These are phyloP conservation scores for Didymella pinodella DNA, from an alignment of 2,329 filamentous ascomycete genomes.

Conservation along the genomic window DNA sequence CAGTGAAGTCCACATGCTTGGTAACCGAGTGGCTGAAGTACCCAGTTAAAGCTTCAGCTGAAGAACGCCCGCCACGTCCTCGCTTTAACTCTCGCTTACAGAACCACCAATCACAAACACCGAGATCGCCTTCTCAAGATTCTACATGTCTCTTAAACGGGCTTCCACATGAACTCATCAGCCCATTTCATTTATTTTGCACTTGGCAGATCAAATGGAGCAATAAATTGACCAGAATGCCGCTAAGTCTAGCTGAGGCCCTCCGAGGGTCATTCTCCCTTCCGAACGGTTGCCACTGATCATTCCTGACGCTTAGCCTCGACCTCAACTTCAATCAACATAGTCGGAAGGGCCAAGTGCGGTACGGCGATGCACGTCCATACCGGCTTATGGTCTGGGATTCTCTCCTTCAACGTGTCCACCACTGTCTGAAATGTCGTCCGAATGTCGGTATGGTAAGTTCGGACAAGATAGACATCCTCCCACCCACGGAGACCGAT, in stretches of 20 bases:
- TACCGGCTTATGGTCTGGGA: not conserved
- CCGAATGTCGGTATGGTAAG: not conserved
- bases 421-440: not conserved
- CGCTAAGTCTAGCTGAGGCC: not conserved
- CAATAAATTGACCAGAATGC: not conserved
- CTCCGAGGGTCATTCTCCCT: not conserved
- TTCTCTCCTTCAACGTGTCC: not conserved
- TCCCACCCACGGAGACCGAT: not conserved
- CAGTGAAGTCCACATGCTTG: not conserved
- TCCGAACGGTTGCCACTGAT: not conserved
- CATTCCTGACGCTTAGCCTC: not conserved
- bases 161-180: not conserved
- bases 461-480: not conserved
- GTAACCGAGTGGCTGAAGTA: not conserved
- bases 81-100: not conserved
- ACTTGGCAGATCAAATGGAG: not conserved
- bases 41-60: not conserved
- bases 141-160: not conserved
- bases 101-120: not conserved
- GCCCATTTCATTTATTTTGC: not conserved
- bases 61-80: not conserved
- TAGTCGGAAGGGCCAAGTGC: not conserved
- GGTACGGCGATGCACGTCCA: not conserved
- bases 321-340: not conserved
- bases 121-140: not conserved